Evolutionary conservation across 2,329 filamentous ascomycete genomes (phyloP), one percentile per base, ranked within the genome.

Genomic region (Ophiostoma himal-ulmi): DNA sequence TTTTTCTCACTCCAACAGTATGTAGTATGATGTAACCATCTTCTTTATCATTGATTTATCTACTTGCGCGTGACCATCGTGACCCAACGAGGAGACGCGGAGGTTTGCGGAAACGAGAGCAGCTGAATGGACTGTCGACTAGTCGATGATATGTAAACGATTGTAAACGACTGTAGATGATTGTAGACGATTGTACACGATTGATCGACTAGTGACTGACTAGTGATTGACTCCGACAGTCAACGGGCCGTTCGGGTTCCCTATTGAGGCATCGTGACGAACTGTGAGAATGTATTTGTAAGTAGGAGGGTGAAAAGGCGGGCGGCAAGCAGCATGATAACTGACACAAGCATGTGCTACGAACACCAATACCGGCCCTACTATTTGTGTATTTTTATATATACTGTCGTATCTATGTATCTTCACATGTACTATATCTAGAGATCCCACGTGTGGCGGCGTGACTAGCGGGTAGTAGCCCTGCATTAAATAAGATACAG

Each of bases 11-110:
- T n/a, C 26, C 20, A 41, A n/a, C 39, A 26, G 17, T 57, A 13
- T n/a, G 30, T 26, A 34, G n/a, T 62, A 62, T 62, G 57, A 62
- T 62, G 57, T 62, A 62, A 62, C 26, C 57, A 62, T 36, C 57
- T 39, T 67, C 62, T 10, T 26, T 2, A 34, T 62, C 22, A 11
- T 10, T 7, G 14, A 14, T 64, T 39, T 5, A 41, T 22, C 36
- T 69, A 22, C 30, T 66, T 39, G 37, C 26, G 57, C 57, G 26
- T 62, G 57, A 34, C 57, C 57, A 30, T 17, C 57, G 22, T 10
- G 57, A 34, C 26, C 57, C 57, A 62, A 62, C 26, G 26, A 62
- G 22, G 57, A 62, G 26, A 13, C 57, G 57, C 57, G 57, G 57
- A 36, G 57, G 26, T 62, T 62, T 34, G 57, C 57, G 57, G 57